Base-by-base conservation (phyloP, 2,329 filamentous ascomycete species). In the Sarocladium strictum region DNA sequence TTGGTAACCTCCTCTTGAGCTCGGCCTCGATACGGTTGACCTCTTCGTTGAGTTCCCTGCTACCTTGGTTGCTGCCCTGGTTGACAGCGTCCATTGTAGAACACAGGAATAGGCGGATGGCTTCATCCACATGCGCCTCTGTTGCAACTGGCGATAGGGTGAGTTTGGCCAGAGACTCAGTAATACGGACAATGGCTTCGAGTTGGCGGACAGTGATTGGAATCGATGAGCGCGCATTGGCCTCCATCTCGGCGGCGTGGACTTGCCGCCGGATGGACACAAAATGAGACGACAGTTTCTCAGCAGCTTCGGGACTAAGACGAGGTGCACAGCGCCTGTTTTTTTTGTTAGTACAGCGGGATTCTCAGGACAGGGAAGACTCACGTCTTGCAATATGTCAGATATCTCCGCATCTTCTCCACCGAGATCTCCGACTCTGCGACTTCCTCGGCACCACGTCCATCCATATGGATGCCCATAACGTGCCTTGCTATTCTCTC, bases 41-140 rank as follows among this genome's bases (percentile, higher is more conserved):
- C 69, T 97, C 94, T 52, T 96, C 90, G 71, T 95, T 93, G 55
- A 97, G 76, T 71, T 97, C 93, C 58, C 90, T 87, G 65, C 86
- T 91, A 35, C 89, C 90, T 62, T 89, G 83, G 59, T 86, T 89
- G 61, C 88, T 86, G 57, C 92, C 93, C 64, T 96, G 90, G 57
- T 90, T 93, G 55, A 97, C 91, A 7, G 94, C 94, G 65, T 99
- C 93, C 94, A 99, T 97, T 55, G 94, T 99, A 3, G 87, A 92
- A 60, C 92, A 94, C 27, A 99, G 76, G 85, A 99, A 99, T 15
- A 99, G 81, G 0, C 94, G 87, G 64, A 99, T 99, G 2, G 94
- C 94, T 74, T 99, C 94, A 65, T 99, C 93, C 53, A 99, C 94
- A 65, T 99, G 94, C 47, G 84, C 79, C 69, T 97, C 93, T 0